These are phyloP conservation scores for Ogataea ganodermae DNA, from an alignment of 805 yeast species.

Conservation along the genomic window DNA sequence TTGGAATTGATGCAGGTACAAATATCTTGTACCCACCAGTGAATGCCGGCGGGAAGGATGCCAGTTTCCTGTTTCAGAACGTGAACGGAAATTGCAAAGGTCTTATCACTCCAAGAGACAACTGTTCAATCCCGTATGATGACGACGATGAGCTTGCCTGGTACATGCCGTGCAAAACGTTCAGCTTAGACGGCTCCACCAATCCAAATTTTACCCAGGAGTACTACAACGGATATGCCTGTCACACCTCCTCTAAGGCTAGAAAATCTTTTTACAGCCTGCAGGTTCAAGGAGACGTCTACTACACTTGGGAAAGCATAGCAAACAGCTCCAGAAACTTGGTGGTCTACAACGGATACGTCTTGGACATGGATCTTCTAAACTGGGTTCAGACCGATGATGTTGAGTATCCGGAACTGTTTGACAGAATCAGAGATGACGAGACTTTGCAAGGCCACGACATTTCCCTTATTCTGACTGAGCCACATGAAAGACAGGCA, in stretches of 20 bases:
- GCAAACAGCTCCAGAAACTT: slow-evolving; percentile 68
- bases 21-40: slow-evolving; percentile 82
- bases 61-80: slow-evolving; percentile 82
- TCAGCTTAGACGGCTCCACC: slow-evolving; percentile 70
- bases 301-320: slow-evolving; percentile 88
- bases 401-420: slow-evolving; percentile 69
- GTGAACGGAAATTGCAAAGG: slow-evolving; percentile 89
- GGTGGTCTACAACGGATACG: slow-evolving; percentile 87
- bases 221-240: slow-evolving; percentile 84
- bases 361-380: slow-evolving; percentile 75
- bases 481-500: slow-evolving; percentile 63
- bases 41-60: slow-evolving; percentile 87
- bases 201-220: slow-evolving; percentile 60
- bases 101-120: slow-evolving; percentile 66
- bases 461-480: slow-evolving; percentile 69
- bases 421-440: slow-evolving; percentile 61
- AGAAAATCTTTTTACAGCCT: slow-evolving; percentile 66
- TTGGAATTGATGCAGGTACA: slow-evolving; percentile 70
- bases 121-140: slow-evolving; percentile 70
- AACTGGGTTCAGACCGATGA: slow-evolving; percentile 75
- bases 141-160: slow-evolving; percentile 72
- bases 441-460: slow-evolving; percentile 71
- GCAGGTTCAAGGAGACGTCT: slow-evolving; percentile 69
- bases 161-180: slow-evolving; percentile 92
- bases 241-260: slow-evolving; percentile 77